Base-by-base conservation (phyloP, 192 early-diverging fungal genomes). In the Backusella australiensis region DNA sequence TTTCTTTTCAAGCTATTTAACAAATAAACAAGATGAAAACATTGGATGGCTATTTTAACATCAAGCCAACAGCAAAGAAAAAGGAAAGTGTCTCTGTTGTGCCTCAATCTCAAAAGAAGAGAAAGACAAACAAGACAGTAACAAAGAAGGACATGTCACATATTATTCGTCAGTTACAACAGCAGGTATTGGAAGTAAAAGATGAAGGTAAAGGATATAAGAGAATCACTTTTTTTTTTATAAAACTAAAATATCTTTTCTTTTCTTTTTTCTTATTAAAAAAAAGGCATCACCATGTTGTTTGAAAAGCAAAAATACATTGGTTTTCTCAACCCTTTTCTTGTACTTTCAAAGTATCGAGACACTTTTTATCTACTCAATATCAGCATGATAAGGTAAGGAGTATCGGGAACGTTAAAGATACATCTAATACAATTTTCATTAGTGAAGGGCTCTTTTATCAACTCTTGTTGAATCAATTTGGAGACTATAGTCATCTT, bases 371-470 rank as follows among this genome's bases (percentile, higher is more conserved):
- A 69, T 36, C 21, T 36, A 4, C 4, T 69, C 19, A 41, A 69
- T 8, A 23, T 36, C 23, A 69, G 41, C 14, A 41, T 69, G 3
- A 5, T 42, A 69, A 36, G 68, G 68, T 38, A 69, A 4, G 36
- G 0, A 38, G 36, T 38, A 38, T 11, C 32, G 32, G 32, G 32
- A 9, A 38, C 1, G 8, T 0, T 32, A 2, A 32, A 32, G 32
- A 38, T 38, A 7, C 36, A 12, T 39, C 38, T 39, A 11, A 39
- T 39, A 3, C 38, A 9, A 38, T 38, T 11, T 38, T 1, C 11
- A 14, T 3, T 15, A 74, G 72, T 42, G 56, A 74, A 39, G 72
- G 34, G 17, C 38, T 59, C 35, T 74, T 74, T 74, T 74, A 74
- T 63, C 72, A 74, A 65, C 9, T 41, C 23, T 17, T 41, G 1